Base-by-base conservation (phyloP, 352 stramenopile genomes). In the Elongisporangium senticosum region DNA sequence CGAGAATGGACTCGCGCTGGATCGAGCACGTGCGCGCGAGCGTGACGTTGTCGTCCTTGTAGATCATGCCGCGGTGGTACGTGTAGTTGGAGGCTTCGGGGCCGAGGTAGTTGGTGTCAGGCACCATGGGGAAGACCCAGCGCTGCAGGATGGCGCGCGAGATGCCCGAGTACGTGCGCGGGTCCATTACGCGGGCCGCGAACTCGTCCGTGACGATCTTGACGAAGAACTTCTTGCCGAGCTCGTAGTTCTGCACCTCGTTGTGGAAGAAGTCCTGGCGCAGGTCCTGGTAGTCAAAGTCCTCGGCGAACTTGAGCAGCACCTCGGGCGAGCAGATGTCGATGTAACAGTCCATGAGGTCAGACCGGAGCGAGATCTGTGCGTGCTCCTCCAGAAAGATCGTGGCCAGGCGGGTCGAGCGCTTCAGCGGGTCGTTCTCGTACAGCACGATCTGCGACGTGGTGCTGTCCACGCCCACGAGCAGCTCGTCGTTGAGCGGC, bases 221-320 rank as follows among this genome's bases (percentile, higher is more conserved):
- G 7, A 83, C 92, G 56, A 97, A 98, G 56, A 99, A 98, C 52
- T 97, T 95, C 55, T 98, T 98, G 64, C 98, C 96, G 48, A 99
- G 77, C 59, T 99, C 96, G 69, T 98, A 96, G 78, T 99, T 99
- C 37, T 97, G 92, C 48, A 98, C 96, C 63, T 97, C 96, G 63
- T 99, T 98, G 48, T 92, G 79, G 53, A 99, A 81, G 74, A 99
- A 99, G 65, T 99, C 89, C 1, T 72, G 66, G 21, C 96, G 75
- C 61, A 99, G 79, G 53, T 99, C 88, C 57, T 98, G 83, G 65
- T 99, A 99, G 69, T 99, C 97, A 71, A 99, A 99, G 69, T 99
- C 97, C 66, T 99, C 97, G 21, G 83, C 86, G 57, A 99, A 98
- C 67, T 98, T 93, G 23, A 98, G 85, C 51, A 99, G 72, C 48